Evolutionary conservation across 352 stramenopile genomes (phyloP).

Genomic region (Phytopythium helicoides): DNA sequence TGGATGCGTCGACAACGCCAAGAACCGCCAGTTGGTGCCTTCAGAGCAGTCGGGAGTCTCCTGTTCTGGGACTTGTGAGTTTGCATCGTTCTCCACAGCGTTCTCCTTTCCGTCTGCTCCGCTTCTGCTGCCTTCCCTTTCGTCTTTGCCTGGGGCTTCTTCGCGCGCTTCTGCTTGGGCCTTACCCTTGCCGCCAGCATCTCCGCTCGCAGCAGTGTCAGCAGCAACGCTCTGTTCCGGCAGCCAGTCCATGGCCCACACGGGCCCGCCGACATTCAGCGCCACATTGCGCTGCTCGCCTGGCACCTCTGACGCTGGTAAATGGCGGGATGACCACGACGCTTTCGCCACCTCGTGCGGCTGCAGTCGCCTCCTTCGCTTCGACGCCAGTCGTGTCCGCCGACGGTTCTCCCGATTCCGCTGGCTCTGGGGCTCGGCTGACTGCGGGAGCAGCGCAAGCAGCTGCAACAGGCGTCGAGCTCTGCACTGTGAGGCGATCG

Average conservation of each 20-base stretch:
- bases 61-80: not conserved
- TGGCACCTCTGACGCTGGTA: constrained; percentile 18
- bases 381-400: not conserved
- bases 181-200: constrained; percentile 3
- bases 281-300: constrained; percentile 26
- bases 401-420: not conserved
- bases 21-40: constrained; percentile 44
- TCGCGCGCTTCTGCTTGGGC: constrained; percentile 17
- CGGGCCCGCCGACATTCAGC: constrained; percentile 66
- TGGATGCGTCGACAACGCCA: constrained; percentile 67
- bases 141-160: constrained; percentile 1
- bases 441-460: not conserved
- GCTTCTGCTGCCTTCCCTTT: constrained; percentile 6
- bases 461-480: not conserved
- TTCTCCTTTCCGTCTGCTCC: constrained; percentile 37
- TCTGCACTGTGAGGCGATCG: constrained; percentile 36
- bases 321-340: constrained; percentile 49
- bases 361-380: not conserved
- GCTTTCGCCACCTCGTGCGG: not conserved
- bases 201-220: too few species aligned
- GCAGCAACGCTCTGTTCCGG: constrained; percentile 29
- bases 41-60: not conserved
- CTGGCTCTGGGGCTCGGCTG: not conserved
- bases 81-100: constrained; percentile 7
- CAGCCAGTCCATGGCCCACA: constrained; percentile 85